Evolutionary conservation across 2,329 filamentous ascomycete genomes (phyloP).

Genomic region (Amauroascus niger): DNA sequence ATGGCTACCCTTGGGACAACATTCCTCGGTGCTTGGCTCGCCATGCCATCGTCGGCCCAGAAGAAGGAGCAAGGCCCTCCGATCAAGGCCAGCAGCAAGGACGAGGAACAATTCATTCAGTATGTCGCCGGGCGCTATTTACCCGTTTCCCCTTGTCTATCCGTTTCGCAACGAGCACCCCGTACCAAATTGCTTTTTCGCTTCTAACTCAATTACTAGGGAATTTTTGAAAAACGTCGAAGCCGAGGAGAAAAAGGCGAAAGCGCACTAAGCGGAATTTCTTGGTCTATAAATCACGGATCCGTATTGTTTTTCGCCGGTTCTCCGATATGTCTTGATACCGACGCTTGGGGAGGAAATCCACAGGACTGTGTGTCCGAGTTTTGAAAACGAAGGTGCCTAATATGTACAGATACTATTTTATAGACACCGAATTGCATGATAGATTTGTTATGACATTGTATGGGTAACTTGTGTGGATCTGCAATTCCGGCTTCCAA

Average conservation of each 20-base stretch:
- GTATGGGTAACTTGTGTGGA: background rate
- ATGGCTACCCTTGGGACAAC: slow-evolving; percentile 48
- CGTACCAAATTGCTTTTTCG: background rate
- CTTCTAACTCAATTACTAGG: slow-evolving; percentile 26
- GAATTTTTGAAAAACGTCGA: slow-evolving; percentile 44
- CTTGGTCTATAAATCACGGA: background rate
- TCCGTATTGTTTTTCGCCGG: background rate
- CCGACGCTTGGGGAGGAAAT: background rate
- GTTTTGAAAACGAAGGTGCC: slow-evolving; percentile 1
- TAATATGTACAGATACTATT: slow-evolving; percentile 10
- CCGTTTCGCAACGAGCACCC: background rate
- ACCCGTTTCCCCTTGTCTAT: background rate
- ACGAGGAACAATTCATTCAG: slow-evolving; percentile 61
- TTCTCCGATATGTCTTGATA: background rate
- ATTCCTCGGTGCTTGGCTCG: slow-evolving; percentile 40
- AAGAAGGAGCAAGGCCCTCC: slow-evolving; percentile 44
- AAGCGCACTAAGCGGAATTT: slow-evolving; percentile 9
- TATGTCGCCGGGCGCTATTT: slow-evolving; percentile 34
- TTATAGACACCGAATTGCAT: slow-evolving; percentile 13
- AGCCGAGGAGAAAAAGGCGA: slow-evolving; percentile 39
- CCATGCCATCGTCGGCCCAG: slow-evolving; percentile 40
- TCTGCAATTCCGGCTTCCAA: background rate
- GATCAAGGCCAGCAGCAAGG: slow-evolving; percentile 56
- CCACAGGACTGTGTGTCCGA: background rate
- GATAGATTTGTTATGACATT: slow-evolving; percentile 10